phyloP scores from a whole-genome alignment of 2,329 filamentous ascomycete species.

The Pestalotiopsis sp. region DNA sequence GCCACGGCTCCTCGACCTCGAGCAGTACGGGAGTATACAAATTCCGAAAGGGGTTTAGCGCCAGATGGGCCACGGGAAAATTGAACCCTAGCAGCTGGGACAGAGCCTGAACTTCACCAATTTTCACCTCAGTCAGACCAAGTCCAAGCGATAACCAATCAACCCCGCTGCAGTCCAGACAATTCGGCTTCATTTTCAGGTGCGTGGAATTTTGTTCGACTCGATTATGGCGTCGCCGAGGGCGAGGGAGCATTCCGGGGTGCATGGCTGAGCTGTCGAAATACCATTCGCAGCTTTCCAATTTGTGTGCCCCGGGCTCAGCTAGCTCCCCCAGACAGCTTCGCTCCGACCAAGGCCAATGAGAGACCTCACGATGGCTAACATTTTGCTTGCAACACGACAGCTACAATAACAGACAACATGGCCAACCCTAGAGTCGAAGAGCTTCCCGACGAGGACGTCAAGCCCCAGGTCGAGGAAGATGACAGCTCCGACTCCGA shows the following conservation, averaged over 20 bases:
- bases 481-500: conserved; percentile 74
- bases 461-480: conserved; percentile 76
- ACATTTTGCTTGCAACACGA: conserved; percentile 30
- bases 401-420: conserved; percentile 43
- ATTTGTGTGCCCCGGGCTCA: conserved; percentile 12
- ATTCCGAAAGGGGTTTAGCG: conserved; percentile 14
- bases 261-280: neutral
- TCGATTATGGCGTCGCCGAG: neutral
- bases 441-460: conserved; percentile 93
- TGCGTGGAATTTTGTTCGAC: conserved; percentile 10
- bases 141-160: conserved; percentile 15
- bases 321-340: conserved; percentile 13
- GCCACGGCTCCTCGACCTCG: neutral
- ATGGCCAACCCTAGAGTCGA: conserved; percentile 99
- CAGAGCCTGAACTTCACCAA: conserved; percentile 11
- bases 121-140: conserved; percentile 11
- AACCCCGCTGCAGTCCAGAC: conserved; percentile 15
- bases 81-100: conserved; percentile 17
- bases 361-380: conserved; percentile 13
- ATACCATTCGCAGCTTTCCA: neutral
- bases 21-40: neutral
- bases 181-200: conserved; percentile 11
- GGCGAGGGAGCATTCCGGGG: neutral
- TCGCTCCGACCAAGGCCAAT: neutral
- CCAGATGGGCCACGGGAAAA: conserved; percentile 17